These are phyloP conservation scores for Phytopythium vexans DNA, from an alignment of 352 stramenopile genomes.

Conservation along the genomic window DNA sequence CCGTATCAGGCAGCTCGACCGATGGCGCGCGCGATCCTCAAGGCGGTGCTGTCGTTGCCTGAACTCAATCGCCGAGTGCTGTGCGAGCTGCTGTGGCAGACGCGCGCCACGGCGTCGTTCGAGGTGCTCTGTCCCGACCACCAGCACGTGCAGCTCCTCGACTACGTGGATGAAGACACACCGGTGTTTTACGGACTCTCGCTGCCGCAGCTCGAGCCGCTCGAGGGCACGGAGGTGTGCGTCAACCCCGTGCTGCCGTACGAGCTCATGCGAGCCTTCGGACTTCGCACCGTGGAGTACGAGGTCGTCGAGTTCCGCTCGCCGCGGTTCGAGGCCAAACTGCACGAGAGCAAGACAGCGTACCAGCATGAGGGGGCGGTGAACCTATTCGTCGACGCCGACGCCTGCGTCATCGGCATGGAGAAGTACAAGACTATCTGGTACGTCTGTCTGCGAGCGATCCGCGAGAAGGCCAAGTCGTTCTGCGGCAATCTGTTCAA, in stretches of 20 bases:
- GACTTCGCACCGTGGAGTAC: conserved; percentile 61
- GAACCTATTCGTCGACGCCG: conserved; percentile 63
- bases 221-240: conserved; percentile 55
- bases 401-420: conserved; percentile 69
- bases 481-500: conserved; percentile 40
- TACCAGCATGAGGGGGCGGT: conserved; percentile 75
- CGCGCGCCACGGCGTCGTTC: conserved; percentile 69
- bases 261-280: conserved; percentile 45
- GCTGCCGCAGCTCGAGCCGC: conserved; percentile 35
- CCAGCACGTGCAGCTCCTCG: conserved; percentile 75
- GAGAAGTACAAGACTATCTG: conserved; percentile 84
- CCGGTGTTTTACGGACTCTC: conserved; percentile 81
- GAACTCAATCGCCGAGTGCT: conserved; percentile 37
- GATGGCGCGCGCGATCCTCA: conserved; percentile 46
- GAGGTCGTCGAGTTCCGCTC: conserved; percentile 42
- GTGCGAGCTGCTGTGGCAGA: conserved; percentile 78
- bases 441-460: conserved; percentile 85
- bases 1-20: conserved; percentile 47
- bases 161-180: conserved; percentile 64
- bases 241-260: conserved; percentile 76
- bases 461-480: conserved; percentile 77
- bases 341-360: conserved; percentile 38
- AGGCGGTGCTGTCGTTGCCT: conserved; percentile 26
- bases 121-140: conserved; percentile 69
- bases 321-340: conserved; percentile 22